Evolutionary conservation across 1,284 basidiomycete genomes (phyloP), one percentile per base, ranked within the genome.

Genomic region (Ceratobasidium sp.): DNA sequence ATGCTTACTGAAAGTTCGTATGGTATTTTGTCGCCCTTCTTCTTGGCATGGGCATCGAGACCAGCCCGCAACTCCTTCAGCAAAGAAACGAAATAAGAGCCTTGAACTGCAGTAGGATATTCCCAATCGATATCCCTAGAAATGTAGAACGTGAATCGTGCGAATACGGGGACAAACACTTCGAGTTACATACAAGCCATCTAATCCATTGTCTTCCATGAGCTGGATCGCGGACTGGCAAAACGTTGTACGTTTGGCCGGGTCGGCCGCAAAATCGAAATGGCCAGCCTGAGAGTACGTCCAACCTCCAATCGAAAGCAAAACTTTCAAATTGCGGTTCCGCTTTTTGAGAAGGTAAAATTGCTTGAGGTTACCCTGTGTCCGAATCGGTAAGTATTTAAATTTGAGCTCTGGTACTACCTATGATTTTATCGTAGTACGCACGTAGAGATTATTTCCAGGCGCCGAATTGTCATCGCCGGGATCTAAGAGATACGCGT

Each of bases 351-450:
- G 83, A 58, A 94, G 87, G 83, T 87, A 86, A 79, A 96, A 89
- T 83, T 95, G 95, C 86, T 97, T 96, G 81, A 98, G 86, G 85
- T 93, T 95, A 3, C 96, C 96, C 78, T 88, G n/a, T 85, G 12
- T 77, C 58, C 28, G 9, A 56, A 33, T 12, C 5, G 42, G 28
- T 42, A n/a, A 55, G 23, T 28, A 60, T 58, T 23, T 23, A 49
- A 49, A 6, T 12, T 9, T 15, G 87, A 80, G 88, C 87, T 67
- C n/a, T n/a, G n/a, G n/a, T n/a, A n/a, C n/a, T n/a, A n/a, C n/a
- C n/a, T n/a, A n/a, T n/a, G n/a, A n/a, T n/a, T n/a, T n/a, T n/a
- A n/a, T 89, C 84, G 13, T 13, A 39, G 2, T 13, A 82, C 88
- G 88, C 55, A 88, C 89, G 78, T 88, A 89, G 7, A 89, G 82